These are phyloP conservation scores for Malus fusca DNA, from an alignment of 306 rosid species.

Conservation along the genomic window DNA sequence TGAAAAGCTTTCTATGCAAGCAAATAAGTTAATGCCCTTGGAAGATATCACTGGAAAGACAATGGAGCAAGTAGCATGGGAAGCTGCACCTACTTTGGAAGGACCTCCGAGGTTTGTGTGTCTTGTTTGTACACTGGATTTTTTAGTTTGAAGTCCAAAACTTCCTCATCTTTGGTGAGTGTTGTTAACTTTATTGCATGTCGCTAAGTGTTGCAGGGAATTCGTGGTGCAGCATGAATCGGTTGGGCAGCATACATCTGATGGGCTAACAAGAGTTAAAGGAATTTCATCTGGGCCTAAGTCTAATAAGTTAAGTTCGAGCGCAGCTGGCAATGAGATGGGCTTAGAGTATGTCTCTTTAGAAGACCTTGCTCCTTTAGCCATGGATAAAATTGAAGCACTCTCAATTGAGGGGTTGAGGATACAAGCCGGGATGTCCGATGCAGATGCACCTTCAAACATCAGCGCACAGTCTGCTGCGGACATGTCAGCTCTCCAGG, in stretches of 20 bases:
- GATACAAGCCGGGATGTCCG: constrained; percentile 83
- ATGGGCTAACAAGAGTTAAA: constrained; percentile 17
- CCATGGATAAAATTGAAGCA: constrained; percentile 88
- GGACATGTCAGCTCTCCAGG: constrained; percentile 54
- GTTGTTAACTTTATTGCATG: constrained; percentile 2
- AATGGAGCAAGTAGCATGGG: constrained; percentile 88
- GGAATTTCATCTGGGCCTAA: constrained; percentile 32
- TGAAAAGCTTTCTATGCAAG: constrained; percentile 92
- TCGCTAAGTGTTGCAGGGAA: constrained; percentile 40
- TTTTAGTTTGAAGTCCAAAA: neutral
- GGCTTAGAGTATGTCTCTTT: constrained; percentile 60
- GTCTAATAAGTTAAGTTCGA: constrained; percentile 30
- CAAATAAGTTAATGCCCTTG: constrained; percentile 81
- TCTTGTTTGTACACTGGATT: constrained; percentile 7
- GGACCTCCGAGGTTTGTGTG: constrained; percentile 49
- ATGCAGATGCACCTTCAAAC: constrained; percentile 72
- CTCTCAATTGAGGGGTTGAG: constrained; percentile 86
- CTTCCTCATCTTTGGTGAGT: neutral
- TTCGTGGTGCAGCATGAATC: constrained; percentile 36
- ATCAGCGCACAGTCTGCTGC: constrained; percentile 49
- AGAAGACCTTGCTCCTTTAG: constrained; percentile 87
- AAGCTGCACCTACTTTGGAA: constrained; percentile 49
- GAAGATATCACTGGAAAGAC: constrained; percentile 91
- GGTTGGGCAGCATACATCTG: constrained; percentile 26
- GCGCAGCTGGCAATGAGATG: constrained; percentile 28